A percentile compares a stretch with the other conserved stretches of the same genome.
Evolutionary conservation across 177 flowering plant genomes (phyloP).

Genomic region (Vitis hybrid): DNA sequence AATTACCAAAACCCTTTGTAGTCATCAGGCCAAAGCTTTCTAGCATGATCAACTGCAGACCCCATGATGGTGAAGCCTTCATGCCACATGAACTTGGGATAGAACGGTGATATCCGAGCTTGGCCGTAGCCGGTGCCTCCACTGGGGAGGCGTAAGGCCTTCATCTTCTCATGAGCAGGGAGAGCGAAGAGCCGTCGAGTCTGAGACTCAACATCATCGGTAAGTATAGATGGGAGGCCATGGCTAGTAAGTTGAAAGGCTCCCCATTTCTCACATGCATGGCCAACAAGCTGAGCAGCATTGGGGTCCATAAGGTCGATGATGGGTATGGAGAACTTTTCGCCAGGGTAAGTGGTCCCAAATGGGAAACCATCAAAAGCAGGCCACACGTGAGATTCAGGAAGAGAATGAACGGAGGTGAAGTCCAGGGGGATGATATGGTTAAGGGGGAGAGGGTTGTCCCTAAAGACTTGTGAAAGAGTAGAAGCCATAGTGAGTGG

Average conservation of each 20-base stretch:
- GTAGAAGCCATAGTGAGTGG: conserved; percentile 13
- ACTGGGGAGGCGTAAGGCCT: conserved; percentile 33
- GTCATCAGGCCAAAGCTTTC: conserved; percentile 52
- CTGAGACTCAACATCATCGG: conserved; percentile 35
- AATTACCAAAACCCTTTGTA: conserved; percentile 51
- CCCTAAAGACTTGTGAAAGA: conserved; percentile 35
- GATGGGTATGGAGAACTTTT: conserved; percentile 22
- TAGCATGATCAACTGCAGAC: conserved; percentile 41
- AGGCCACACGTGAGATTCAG: conserved; percentile 43
- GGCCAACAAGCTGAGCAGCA: conserved; percentile 19
- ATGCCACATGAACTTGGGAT: conserved; percentile 56
- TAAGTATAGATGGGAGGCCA: conserved; percentile 28
- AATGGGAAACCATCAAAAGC: conserved; percentile 2
- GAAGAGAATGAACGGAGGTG: conserved; percentile 24
- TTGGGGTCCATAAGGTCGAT: conserved; percentile 36
- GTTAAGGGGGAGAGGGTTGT: conserved; percentile 20
- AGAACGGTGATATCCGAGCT: conserved; percentile 47
- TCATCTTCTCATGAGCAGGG: conserved; percentile 35
- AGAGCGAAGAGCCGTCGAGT: conserved; percentile 40
- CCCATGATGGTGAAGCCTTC: conserved; percentile 67
- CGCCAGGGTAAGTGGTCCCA: no score
- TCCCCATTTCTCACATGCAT: conserved; percentile 54
- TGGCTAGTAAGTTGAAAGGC: conserved; percentile 46
- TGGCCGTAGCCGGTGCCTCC: conserved; percentile 56
- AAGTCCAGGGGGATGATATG: conserved; percentile 42